phyloP scores from a whole-genome alignment of 495 filamentous ascomycete species.

The Articulospora tetracladia region DNA sequence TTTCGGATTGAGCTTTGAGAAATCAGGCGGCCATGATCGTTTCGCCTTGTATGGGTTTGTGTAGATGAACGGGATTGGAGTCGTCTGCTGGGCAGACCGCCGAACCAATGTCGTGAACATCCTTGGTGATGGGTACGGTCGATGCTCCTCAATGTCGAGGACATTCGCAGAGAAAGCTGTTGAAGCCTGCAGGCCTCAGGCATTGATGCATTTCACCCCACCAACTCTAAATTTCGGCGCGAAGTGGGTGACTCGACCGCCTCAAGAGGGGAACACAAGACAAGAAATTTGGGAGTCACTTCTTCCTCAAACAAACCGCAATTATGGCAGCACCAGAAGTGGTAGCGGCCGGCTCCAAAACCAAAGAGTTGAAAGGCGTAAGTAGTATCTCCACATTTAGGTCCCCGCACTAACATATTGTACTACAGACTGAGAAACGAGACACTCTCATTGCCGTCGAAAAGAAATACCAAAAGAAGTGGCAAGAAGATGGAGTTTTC shows the following conservation, averaged over 20 bases:
- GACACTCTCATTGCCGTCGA: conserved; percentile 84
- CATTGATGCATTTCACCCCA: conserved; percentile 13
- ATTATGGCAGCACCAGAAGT: conserved; percentile 27
- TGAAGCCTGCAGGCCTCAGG: background rate
- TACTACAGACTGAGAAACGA: conserved; percentile 78
- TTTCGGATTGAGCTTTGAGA: conserved; percentile 70
- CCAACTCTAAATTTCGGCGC: conserved; percentile 14
- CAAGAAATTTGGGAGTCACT: conserved; percentile 1
- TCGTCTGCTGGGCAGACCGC: conserved; percentile 29
- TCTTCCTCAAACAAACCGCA: conserved; percentile 7
- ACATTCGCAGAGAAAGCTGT: background rate
- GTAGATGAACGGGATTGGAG: conserved; percentile 14
- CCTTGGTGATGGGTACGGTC: background rate
- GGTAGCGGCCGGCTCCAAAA: conserved; percentile 34
- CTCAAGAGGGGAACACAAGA: background rate
- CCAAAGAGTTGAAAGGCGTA: conserved; percentile 46
- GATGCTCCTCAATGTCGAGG: no score
- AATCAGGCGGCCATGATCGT: conserved; percentile 89
- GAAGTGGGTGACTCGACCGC: conserved; percentile 13
- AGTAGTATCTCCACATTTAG: conserved; percentile 12
- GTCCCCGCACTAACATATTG: background rate
- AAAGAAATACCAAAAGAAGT: conserved; percentile 87
- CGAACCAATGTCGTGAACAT: conserved; percentile 45
- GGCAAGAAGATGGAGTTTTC: conserved; percentile 77
- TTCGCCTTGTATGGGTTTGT: conserved; percentile 70